phyloP scores from a whole-genome alignment of 108 stramenopile genomes.

The Skeletonema menzelii region DNA sequence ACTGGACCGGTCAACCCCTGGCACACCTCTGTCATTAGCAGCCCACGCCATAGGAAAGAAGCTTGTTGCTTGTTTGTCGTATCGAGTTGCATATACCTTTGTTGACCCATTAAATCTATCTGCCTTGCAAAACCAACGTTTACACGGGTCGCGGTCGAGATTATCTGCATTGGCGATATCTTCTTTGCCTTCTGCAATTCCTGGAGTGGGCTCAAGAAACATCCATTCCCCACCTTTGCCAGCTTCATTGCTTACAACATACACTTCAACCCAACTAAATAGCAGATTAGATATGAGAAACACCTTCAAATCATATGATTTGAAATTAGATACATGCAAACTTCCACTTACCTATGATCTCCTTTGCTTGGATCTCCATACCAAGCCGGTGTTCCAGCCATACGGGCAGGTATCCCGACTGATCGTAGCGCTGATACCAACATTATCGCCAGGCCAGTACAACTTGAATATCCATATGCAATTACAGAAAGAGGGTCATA shows the following conservation, averaged over 20 bases:
- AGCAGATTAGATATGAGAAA: not conserved
- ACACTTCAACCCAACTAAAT: slow-evolving; percentile 91
- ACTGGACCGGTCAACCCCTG: slow-evolving; percentile 71
- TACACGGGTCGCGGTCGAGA: slow-evolving; percentile 72
- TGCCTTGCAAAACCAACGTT: slow-evolving; percentile 86
- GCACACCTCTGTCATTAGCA: slow-evolving; percentile 60
- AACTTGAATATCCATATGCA: slow-evolving; percentile 80
- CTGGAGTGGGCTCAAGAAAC: slow-evolving; percentile 81
- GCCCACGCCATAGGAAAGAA: slow-evolving; percentile 89
- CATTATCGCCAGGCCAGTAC: slow-evolving; percentile 76
- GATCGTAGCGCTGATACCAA: slow-evolving; percentile 69
- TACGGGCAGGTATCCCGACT: slow-evolving; percentile 76
- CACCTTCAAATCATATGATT: not conserved
- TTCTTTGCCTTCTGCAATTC: slow-evolving; percentile 43
- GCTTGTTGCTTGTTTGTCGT: slow-evolving; percentile 4
- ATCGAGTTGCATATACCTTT: slow-evolving; percentile 69
- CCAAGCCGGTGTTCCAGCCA: slow-evolving; percentile 90
- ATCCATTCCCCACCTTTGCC: slow-evolving; percentile 55
- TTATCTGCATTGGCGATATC: slow-evolving; percentile 55
- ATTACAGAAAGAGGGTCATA: slow-evolving; percentile 88
- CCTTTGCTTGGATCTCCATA: slow-evolving; percentile 65
- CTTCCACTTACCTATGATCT: slow-evolving; percentile 56
- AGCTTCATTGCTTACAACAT: slow-evolving; percentile 16
- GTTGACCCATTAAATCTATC: slow-evolving; percentile 60
- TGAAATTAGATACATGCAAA: not conserved